phyloP scores from a whole-genome alignment of 2,329 filamentous ascomycete genomes.

The Hypoxylon sp. region DNA sequence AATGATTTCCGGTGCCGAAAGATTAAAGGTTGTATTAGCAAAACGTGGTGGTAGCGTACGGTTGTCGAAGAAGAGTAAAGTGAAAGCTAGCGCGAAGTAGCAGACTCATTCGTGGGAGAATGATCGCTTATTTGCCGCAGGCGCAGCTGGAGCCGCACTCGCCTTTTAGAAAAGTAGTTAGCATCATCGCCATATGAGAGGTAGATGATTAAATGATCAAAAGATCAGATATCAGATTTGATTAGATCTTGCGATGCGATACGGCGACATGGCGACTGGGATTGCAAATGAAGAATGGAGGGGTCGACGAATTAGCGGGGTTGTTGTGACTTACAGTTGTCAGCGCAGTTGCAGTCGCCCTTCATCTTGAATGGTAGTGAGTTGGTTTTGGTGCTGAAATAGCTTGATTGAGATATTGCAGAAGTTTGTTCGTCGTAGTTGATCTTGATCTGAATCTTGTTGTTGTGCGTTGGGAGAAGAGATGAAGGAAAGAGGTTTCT shows the following conservation, averaged over 20 bases:
- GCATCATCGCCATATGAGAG: conserved; percentile 1
- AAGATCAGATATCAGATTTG: conserved; percentile 7
- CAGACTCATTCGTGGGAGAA: conserved; percentile 3
- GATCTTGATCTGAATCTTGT: conserved; percentile 11
- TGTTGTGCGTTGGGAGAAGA: conserved; percentile 8
- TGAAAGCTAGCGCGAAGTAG: conserved; percentile 20
- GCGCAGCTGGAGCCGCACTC: conserved; percentile 37
- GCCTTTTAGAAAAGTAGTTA: conserved; percentile 24
- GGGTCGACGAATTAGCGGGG: not conserved
- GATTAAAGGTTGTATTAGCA: conserved; percentile 16
- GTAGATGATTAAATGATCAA: not conserved
- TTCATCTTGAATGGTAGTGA: conserved; percentile 38
- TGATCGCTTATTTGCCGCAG: conserved; percentile 39
- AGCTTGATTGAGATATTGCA: not conserved
- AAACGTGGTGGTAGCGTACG: not conserved
- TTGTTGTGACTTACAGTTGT: conserved; percentile 38
- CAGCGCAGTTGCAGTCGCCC: conserved; percentile 40
- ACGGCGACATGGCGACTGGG: not conserved
- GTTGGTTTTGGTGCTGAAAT: conserved; percentile 10
- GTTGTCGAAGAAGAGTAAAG: conserved; percentile 19
- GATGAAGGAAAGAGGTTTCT: conserved; percentile 8
- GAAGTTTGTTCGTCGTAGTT: conserved; percentile 1
- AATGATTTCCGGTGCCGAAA: conserved; percentile 11
- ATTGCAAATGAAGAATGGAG: conserved; percentile 3
- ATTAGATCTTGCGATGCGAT: conserved; percentile 1